Percentiles rank a stretch among this genome's conserved stretches.
Conservation (phyloP, 108 stramenopile genomes). For the Mayamaea pseudoterrestris region DNA sequence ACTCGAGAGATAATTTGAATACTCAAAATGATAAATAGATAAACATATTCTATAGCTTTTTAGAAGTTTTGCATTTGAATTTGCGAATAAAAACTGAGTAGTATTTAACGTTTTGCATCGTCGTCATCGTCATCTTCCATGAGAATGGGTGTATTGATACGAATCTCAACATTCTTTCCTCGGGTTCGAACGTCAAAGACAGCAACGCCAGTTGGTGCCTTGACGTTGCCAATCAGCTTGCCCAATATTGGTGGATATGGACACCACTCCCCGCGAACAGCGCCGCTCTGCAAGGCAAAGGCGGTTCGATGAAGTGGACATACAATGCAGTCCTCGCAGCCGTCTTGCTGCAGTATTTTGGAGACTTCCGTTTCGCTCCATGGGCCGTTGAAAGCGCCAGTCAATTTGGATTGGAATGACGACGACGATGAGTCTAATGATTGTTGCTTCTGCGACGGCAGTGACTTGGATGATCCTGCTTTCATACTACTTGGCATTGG, state of each 20-base stretch:
- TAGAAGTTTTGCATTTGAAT: not conserved
- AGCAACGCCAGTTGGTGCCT: slow-evolving; percentile 38
- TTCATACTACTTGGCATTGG: not conserved
- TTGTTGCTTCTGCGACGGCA: too few relatives aligned
- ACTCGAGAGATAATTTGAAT: not conserved
- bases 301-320: slow-evolving; percentile 92
- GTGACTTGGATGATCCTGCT: not conserved
- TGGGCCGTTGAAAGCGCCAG: not conserved
- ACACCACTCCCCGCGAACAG: slow-evolving; percentile 94
- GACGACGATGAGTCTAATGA: not conserved
- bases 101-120: not conserved
- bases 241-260: slow-evolving; percentile 91
- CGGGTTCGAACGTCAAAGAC: slow-evolving; percentile 65
- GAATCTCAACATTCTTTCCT: slow-evolving; percentile 75
- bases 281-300: slow-evolving; percentile 82
- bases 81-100: not conserved
- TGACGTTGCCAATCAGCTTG: slow-evolving; percentile 54
- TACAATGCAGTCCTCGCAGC: slow-evolving; percentile 86
- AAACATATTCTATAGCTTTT: not conserved
- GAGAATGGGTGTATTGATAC: slow-evolving; percentile 28
- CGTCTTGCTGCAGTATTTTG: slow-evolving; percentile 31
- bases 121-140: slow-evolving; percentile 1
- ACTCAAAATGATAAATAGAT: not conserved
- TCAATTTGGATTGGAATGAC: not conserved
- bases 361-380: slow-evolving; percentile 19